Percentiles rank a stretch among this genome's conserved stretches.
These are phyloP conservation scores for Pseudonitzschia delicatissima DNA, from an alignment of 108 stramenopile species.

Conservation along the genomic window DNA sequence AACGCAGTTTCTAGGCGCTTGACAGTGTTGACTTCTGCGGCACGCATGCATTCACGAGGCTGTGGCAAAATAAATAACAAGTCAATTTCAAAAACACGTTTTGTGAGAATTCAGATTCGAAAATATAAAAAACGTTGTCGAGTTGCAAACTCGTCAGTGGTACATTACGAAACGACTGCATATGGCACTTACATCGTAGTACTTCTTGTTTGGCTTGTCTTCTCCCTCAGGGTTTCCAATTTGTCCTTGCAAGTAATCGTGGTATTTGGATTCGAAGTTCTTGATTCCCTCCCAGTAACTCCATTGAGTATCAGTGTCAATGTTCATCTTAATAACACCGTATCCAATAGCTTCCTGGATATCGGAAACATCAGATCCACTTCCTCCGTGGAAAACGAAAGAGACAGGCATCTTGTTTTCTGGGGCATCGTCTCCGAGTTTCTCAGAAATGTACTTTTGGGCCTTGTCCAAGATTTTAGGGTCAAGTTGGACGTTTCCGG, in stretches of 20 bases:
- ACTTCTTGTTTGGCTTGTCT: slow-evolving; percentile 97
- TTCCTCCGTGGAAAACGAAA: slow-evolving; percentile 95
- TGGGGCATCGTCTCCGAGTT: slow-evolving; percentile 76
- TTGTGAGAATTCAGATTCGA: background rate
- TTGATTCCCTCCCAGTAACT: slow-evolving; percentile 85
- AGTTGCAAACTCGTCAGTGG: background rate
- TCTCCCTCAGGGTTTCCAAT: slow-evolving; percentile 95
- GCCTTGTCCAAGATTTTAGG: slow-evolving; percentile 84
- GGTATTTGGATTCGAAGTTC: slow-evolving; percentile 73
- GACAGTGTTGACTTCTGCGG: slow-evolving; percentile 88
- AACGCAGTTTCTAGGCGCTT: slow-evolving; percentile 78
- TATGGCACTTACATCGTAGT: slow-evolving; percentile 79
- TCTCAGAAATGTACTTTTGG: slow-evolving; percentile 79
- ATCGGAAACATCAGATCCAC: slow-evolving; percentile 77
- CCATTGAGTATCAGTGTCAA: slow-evolving; percentile 98
- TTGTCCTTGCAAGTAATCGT: slow-evolving; percentile 85
- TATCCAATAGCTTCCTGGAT: slow-evolving; percentile 79
- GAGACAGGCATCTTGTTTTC: slow-evolving; percentile 77
- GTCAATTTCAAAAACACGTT: background rate
- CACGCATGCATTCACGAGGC: slow-evolving; percentile 91
- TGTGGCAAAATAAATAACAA: slow-evolving; percentile 16
- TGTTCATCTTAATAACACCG: slow-evolving; percentile 96
- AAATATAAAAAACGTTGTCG: background rate
- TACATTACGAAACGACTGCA: background rate
- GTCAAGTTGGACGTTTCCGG: slow-evolving; percentile 89